A percentile compares a stretch with the other conserved stretches of the same genome.
phyloP scores from a whole-genome alignment of 805 yeast genomes.

The Teunomyces panamensis region DNA sequence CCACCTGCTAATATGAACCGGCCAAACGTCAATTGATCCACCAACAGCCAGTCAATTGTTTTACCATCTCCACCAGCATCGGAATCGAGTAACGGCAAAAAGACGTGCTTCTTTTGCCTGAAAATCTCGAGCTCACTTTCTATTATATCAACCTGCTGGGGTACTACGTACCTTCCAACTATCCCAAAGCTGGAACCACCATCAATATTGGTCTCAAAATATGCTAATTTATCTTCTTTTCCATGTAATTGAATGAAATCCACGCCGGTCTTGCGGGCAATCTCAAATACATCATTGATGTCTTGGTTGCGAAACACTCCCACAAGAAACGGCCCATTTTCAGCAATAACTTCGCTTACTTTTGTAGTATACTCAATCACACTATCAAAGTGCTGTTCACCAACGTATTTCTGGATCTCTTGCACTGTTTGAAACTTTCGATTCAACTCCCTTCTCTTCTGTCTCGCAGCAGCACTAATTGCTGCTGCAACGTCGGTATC shows the following conservation, averaged over 20 bases:
- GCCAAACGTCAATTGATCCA: constrained; percentile 32
- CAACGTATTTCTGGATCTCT: constrained; percentile 15
- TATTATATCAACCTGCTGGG: constrained; percentile 48
- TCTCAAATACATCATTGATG: constrained; percentile 52
- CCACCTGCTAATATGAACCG: constrained; percentile 86
- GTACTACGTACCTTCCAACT: constrained; percentile 65
- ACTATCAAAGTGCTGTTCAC: constrained; percentile 9
- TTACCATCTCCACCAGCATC: constrained; percentile 93
- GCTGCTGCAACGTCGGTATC: constrained; percentile 24
- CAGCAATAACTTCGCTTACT: constrained; percentile 22
- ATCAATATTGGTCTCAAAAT: constrained; percentile 40
- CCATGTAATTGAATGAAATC: constrained; percentile 94
- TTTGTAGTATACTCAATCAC: constrained; percentile 30
- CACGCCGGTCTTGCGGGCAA: constrained; percentile 45
- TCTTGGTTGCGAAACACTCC: constrained; percentile 91
- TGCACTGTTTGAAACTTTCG: constrained; percentile 17
- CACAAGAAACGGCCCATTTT: constrained; percentile 66
- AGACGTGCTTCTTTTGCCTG: constrained; percentile 32
- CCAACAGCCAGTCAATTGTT: constrained; percentile 63
- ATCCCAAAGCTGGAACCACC: constrained; percentile 49
- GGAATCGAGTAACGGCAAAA: constrained; percentile 72
- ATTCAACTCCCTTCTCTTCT: constrained; percentile 15
- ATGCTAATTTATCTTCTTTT: constrained; percentile 48
- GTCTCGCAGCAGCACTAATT: constrained; percentile 27
- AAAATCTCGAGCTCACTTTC: constrained; percentile 14